Conservation (phyloP, 164 flowering plant genomes). For the Warburgia ugandensis region DNA sequence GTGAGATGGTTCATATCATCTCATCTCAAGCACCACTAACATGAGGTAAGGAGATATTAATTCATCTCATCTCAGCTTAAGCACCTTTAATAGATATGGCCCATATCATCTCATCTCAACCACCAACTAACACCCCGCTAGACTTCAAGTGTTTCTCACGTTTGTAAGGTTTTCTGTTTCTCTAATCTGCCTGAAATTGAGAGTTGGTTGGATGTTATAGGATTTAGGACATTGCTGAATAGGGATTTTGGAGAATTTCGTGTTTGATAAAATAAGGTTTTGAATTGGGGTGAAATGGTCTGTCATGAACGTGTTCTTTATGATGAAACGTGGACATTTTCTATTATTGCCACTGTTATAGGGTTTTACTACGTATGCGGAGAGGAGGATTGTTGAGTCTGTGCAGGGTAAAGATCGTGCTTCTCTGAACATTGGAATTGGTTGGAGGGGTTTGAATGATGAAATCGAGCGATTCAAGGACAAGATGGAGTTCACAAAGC, state of each 20-base stretch:
- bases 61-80: no score
- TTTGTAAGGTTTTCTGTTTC: no score
- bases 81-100: no score
- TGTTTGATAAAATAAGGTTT: background rate
- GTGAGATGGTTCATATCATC: no score
- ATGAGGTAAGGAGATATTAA: no score
- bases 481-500: slow-evolving; percentile 88
- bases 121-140: no score
- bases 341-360: slow-evolving; percentile 12
- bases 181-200: no score
- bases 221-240: no score
- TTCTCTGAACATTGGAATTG: slow-evolving; percentile 78
- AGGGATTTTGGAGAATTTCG: no score
- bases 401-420: slow-evolving; percentile 90
- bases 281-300: background rate
- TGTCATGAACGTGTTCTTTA: background rate
- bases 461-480: slow-evolving; percentile 88
- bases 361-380: slow-evolving; percentile 98
- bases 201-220: no score
- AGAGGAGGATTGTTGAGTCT: slow-evolving; percentile 85
- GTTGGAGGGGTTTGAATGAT: slow-evolving; percentile 75
- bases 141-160: background rate
- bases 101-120: no score
- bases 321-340: background rate
- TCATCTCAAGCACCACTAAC: no score